Base-by-base conservation (phyloP, 179 eudicot species). In the Gypsophila paniculata region DNA sequence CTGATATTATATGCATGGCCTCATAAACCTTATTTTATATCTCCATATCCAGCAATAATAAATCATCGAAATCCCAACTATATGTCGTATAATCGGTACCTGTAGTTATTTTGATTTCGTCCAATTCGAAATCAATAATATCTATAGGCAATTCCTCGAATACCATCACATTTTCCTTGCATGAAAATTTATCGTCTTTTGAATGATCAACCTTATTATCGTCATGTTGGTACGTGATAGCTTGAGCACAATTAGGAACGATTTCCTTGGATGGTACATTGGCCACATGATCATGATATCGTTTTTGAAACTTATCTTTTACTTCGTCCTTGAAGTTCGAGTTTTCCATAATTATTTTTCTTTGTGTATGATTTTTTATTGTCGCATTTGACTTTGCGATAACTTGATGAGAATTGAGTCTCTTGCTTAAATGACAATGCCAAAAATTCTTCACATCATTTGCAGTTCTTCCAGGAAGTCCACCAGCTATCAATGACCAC, bases 391-490 rank as follows among this genome's bases (percentile, higher is more conserved):
- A 23, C 46, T 52, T 21, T 0, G 17, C 12, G 5, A n/a, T n/a
- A 23, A 46, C 11, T 2, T 6, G 52, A 46, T 18, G 17, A 8
- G 46, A 23, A 55, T 74, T 74, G 23, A 70, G 76, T 69, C 76
- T 80, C 60, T 82, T 85, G 62, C 70, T 76, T 65, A 85, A 25
- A 54, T 85, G 85, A 11, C 84, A 78, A 55, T 85, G 83, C 86
- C 88, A 85, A 17, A 72, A 80, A 62, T 84, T 84, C 63, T 84
- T 84, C 48, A 84, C 87, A 59, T 79, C 87, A 51, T 84, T 84
- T 2, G 84, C 82, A 42, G 84, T 83, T 73, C 86, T 73, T 73
- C 86, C 82, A 0, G 82, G 82, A 46, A 83, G 76, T 76, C 79
- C 77, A 61, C 83, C 80, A 0, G 85, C 78, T 62, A 84, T 84